These are phyloP conservation scores for Tremella mesenterica DNA, from an alignment of 768 basidiomycete species.

Conservation along the genomic window DNA sequence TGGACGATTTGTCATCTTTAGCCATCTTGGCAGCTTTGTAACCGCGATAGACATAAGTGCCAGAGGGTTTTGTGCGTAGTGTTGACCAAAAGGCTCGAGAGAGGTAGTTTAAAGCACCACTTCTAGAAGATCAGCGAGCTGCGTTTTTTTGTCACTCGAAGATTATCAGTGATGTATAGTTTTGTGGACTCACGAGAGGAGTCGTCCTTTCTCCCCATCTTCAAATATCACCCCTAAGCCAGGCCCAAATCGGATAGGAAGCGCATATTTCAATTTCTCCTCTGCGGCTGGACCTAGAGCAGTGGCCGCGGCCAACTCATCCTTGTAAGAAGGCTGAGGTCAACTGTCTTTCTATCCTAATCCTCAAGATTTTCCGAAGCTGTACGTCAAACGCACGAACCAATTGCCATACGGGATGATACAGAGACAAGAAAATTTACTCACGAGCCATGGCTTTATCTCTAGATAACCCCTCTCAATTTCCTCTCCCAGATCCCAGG, in stretches of 20 bases:
- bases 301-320: slow-evolving; percentile 46
- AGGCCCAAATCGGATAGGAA: slow-evolving; percentile 33
- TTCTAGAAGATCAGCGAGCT: slow-evolving; percentile 6
- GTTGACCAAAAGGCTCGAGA: slow-evolving; percentile 42
- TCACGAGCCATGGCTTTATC: slow-evolving; percentile 1
- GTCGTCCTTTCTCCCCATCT: slow-evolving; percentile 42
- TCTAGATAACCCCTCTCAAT: slow-evolving; percentile 46
- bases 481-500: slow-evolving; percentile 45
- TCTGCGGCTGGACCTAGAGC: slow-evolving; percentile 43
- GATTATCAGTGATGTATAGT: neutral
- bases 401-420: too few relatives aligned
- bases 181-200: slow-evolving; percentile 39
- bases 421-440: too few relatives aligned
- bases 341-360: neutral
- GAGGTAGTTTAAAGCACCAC: slow-evolving; percentile 36
- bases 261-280: slow-evolving; percentile 45
- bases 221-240: slow-evolving; percentile 45
- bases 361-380: too few relatives aligned
- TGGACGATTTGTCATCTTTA: slow-evolving; percentile 17
- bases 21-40: slow-evolving; percentile 39
- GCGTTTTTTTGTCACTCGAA: neutral
- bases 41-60: slow-evolving; percentile 46
- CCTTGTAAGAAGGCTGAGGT: slow-evolving; percentile 44
- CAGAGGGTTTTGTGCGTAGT: slow-evolving; percentile 38
- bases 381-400: too few relatives aligned